These are phyloP conservation scores for Basidiobolus meristosporus DNA, from an alignment of 371 early-diverging fungal species.

Conservation along the genomic window DNA sequence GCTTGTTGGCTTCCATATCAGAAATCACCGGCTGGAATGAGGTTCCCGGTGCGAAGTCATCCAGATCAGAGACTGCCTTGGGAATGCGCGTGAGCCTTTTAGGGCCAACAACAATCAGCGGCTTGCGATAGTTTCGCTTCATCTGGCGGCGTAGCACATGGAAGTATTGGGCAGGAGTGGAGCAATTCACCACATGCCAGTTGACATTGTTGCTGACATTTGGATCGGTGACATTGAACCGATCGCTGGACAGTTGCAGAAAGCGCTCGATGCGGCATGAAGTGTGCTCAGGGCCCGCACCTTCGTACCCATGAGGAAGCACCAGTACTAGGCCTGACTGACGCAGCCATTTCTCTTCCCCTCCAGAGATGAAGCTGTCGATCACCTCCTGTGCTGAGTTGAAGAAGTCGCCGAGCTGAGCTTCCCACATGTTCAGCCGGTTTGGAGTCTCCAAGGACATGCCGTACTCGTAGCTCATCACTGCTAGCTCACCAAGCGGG, in stretches of 20 bases:
- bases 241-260: constrained; percentile 56
- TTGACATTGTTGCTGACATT: constrained; percentile 29
- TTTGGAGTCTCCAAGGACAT: constrained; percentile 74
- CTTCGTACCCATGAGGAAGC: constrained; percentile 96
- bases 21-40: constrained; percentile 21
- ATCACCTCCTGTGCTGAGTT: constrained; percentile 91
- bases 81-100: constrained; percentile 54
- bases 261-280: constrained; percentile 80
- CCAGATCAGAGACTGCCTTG: constrained; percentile 10
- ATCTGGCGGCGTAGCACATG: constrained; percentile 84
- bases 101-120: constrained; percentile 67
- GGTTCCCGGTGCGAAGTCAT: constrained; percentile 2
- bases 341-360: constrained; percentile 86
- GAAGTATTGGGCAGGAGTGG: constrained; percentile 92
- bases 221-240: constrained; percentile 22
- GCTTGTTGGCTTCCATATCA: no score
- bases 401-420: constrained; percentile 96
- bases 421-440: constrained; percentile 84
- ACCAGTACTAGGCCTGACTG: constrained; percentile 80
- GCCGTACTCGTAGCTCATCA: constrained; percentile 89
- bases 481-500: constrained; percentile 78
- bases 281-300: constrained; percentile 91
- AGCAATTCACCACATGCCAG: constrained; percentile 82
- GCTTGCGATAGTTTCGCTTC: constrained; percentile 73
- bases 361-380: constrained; percentile 73